phyloP scores from a whole-genome alignment of 306 rosid species.

The Ceratonia siliqua region DNA sequence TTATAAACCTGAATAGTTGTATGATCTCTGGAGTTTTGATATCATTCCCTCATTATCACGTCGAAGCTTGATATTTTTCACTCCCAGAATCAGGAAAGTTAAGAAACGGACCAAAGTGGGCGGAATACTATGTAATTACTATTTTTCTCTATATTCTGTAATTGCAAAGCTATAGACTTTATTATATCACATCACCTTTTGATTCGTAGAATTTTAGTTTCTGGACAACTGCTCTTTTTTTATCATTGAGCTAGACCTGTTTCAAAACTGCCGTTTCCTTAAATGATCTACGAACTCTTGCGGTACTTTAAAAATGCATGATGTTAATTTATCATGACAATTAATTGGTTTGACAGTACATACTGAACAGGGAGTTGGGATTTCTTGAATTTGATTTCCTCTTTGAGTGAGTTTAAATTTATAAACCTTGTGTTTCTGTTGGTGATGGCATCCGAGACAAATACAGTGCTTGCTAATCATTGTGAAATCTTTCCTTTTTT shows the following conservation, averaged over 20 bases:
- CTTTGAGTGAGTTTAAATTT: neutral
- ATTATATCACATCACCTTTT: neutral
- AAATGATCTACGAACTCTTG: neutral
- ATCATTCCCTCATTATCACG: neutral
- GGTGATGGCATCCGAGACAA: neutral
- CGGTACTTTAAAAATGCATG: neutral
- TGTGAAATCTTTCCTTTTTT: neutral
- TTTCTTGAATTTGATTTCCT: conserved; percentile 16
- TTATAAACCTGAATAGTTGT: neutral
- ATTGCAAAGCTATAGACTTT: conserved; percentile 5
- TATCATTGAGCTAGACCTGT: conserved; percentile 5
- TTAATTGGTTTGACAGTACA: neutral
- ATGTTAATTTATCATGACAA: neutral
- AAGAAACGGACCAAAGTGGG: neutral
- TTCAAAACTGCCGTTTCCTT: conserved; percentile 12
- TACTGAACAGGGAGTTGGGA: neutral
- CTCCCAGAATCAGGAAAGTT: neutral
- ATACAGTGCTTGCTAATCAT: neutral
- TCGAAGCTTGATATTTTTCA: too few relatives aligned
- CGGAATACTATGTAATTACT: neutral
- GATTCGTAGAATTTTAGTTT: neutral
- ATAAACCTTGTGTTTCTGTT: neutral
- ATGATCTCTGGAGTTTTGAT: neutral
- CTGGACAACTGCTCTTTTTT: neutral
- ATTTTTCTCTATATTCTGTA: neutral